Evolutionary conservation across 495 filamentous ascomycete genomes (phyloP), one percentile per base, ranked within the genome.

Genomic region (Podospora pseudocomata): DNA sequence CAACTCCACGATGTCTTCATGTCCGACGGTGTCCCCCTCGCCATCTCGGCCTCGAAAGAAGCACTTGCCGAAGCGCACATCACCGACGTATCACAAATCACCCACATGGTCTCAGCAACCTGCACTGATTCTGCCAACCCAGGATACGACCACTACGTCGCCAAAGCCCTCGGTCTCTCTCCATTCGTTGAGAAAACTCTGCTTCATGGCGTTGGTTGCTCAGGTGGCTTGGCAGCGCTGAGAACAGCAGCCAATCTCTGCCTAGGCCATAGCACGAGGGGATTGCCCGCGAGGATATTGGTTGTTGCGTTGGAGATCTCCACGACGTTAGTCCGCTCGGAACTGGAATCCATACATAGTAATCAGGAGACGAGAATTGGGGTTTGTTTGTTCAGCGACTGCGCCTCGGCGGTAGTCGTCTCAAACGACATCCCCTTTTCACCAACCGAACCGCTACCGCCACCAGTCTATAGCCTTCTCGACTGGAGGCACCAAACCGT

Each of bases 41-140:
- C 88, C 5, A 78, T 86, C 27, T 79, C 77, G 26, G 88, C 88
- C 34, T 80, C 85, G 49, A 76, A 79, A 28, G 89, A 89, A 72
- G 88, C 88, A 0, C 77, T 91, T n/a, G 62, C 71, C 60, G 87
- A 88, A 75, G 82, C 84, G 53, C 77, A 79, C 18, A 75, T 86
- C 11, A 77, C 77, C 30, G 68, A 80, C 1, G 39, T 13, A 49
- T 68, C 71, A 1, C 79, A 88, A 11, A 85, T 90, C 65, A 91
- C 88, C 26, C 89, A 90, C 72, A 81, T 88, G 63, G 85, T 90
- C 15, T 86, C 86, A 19, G 89, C 88, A 0, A 90, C 88, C 23
- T 88, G 86, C 65, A 91, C 88, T 32, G 85, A 89, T 71, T 85
- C 84, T n/a, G 88, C 87, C 27, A 89, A 88, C 73, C 88, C 88